Evolutionary conservation across 2,329 filamentous ascomycete genomes (phyloP), one percentile per base, ranked within the genome.

Genomic region (Ilyonectria robusta): DNA sequence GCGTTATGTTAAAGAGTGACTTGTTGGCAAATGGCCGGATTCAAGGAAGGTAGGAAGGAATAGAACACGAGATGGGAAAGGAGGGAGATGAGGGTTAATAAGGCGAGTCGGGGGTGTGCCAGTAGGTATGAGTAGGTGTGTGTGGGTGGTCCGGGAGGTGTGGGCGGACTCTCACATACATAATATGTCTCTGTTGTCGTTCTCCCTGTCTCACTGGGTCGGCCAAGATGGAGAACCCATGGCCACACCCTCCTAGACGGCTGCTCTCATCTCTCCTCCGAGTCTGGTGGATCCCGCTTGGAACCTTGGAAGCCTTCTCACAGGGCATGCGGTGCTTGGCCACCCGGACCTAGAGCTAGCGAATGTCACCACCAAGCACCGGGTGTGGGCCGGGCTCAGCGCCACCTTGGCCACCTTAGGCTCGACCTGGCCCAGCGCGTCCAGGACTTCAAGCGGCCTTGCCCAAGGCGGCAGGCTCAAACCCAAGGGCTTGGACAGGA

Each of bases 41-140:
- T 63, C 67, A 68, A 64, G 54, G 64, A 62, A 23, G 53, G 56
- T 59, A 56, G 42, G 47, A 62, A 60, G 65, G 47, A 59, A 23
- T 51, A 54, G 65, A 68, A 50, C 26, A 64, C 50, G 60, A 23
- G 31, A 33, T 35, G 8, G 40, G 66, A 67, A 62, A 64, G 71
- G 74, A 72, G 75, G 73, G 73, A 73, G 66, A 68, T 62, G 71
- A 69, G 68, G 65, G 55, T 76, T 76, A 76, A 71, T 76, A 76
- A 73, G 70, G 65, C 62, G 62, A 68, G 69, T 72, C 72, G 71
- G 72, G 74, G 73, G 67, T 67, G 73, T 75, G 72, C 64, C 23
- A 42, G 64, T 26, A 29, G 62, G 47, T 54, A 56, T 54, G 56
- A 47, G 56, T 23, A 53, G 61, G 63, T 62, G 57, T 44, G 54